Base-by-base conservation (phyloP, 305 asterid genomes). In the Solanum hybrid region DNA sequence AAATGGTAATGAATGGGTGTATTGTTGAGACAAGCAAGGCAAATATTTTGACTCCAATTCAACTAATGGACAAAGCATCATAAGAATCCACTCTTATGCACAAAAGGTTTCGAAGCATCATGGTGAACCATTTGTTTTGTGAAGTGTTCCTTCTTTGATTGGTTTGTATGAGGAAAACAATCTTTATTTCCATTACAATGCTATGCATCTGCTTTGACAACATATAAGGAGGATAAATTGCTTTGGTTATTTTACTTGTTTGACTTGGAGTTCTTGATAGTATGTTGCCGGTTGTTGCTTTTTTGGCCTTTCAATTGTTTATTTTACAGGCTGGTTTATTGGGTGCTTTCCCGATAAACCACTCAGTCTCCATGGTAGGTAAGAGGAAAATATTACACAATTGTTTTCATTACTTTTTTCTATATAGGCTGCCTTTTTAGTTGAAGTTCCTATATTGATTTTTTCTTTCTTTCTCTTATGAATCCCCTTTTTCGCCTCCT, bases 1-100 rank as follows among this genome's bases (percentile, higher is more conserved):
- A 97, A 92, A 97, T 97, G 99, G 99, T 97, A 29, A 97, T 96
- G 99, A 97, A 96, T 73, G 99, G 99, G 79, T 96, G 99, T 89
- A 91, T 96, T 29, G 94, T 97, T 17, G 99, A 97, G 94, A 97
- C 99, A 11, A 97, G 99, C 97, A 96, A 97, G 93, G 77, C 98
- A 89, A 97, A 95, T 92, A 97, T 97, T 90, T 93, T 96, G 91
- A 87, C 97, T 65, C 98, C 98, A 0, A 95, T 97, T 89, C 99
- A 97, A 93, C 95, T 97, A 79, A 92, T 97, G 98, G 99, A 97
- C 86, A 97, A 97, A 93, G 96, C 98, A 90, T 93, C 96, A 76
- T 97, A 93, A 91, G 90, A 29, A 29, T 84, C 26, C 38, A 41
- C 87, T 82, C 37, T 41, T 10, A 39, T 2, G 36, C n/a, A 15